These are phyloP conservation scores for Nothophoma quercina DNA, from an alignment of 2,329 filamentous ascomycete species.

Conservation along the genomic window DNA sequence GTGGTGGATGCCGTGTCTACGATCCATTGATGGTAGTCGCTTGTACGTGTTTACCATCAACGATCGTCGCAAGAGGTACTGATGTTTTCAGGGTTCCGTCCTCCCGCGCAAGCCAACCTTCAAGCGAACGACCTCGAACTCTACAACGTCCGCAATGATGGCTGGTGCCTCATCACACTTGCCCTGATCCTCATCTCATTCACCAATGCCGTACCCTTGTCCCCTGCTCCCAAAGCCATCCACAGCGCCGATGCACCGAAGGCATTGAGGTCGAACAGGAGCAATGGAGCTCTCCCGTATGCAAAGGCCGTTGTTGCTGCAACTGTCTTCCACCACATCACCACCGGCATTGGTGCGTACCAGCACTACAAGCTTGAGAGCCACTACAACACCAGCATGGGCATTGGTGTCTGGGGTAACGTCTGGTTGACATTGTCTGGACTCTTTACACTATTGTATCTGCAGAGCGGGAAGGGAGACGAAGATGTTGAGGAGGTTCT, in stretches of 20 bases:
- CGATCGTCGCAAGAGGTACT: not conserved
- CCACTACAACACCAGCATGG: constrained; percentile 36
- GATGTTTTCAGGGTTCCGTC: constrained; percentile 30
- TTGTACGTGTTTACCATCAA: constrained; percentile 18
- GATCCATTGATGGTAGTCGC: constrained; percentile 36
- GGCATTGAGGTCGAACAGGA: constrained; percentile 4
- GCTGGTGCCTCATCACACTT: constrained; percentile 38
- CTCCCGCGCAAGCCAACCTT: constrained; percentile 33
- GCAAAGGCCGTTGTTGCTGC: constrained; percentile 33
- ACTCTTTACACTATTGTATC: constrained; percentile 19
- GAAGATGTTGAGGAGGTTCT: constrained; percentile 16
- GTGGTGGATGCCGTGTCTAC: constrained; percentile 34
- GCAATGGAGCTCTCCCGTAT: constrained; percentile 21
- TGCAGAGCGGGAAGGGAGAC: constrained; percentile 19
- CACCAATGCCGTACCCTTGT: constrained; percentile 30
- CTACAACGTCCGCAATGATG: constrained; percentile 36
- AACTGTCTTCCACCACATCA: constrained; percentile 33
- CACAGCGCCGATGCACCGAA: constrained; percentile 9
- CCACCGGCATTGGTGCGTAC: constrained; percentile 32
- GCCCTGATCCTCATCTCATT: constrained; percentile 33
- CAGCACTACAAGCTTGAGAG: constrained; percentile 36
- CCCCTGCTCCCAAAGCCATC: constrained; percentile 4
- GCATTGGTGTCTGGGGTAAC: constrained; percentile 36
- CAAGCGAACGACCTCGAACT: constrained; percentile 33
- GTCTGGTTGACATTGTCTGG: constrained; percentile 34